Evolutionary conservation across 2,329 filamentous ascomycete species (phyloP), one percentile per base, ranked within the genome.

Genomic region (Neopestalotiopsis sp.): DNA sequence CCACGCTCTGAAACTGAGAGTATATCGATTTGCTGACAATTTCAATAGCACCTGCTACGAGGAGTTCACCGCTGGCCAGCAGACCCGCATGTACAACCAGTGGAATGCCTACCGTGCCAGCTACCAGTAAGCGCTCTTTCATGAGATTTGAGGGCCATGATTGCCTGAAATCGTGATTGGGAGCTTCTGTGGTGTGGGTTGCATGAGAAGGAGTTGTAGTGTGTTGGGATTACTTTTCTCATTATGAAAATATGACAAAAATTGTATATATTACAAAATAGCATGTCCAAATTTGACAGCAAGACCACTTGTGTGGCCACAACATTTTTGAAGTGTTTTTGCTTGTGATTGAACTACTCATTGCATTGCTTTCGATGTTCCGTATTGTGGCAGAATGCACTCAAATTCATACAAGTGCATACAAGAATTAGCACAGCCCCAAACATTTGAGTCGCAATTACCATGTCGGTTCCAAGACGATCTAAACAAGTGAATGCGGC

Each of bases 51-150:
- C 74, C 69, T 86, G 84, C 78, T 84, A 83, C 75, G 76, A 79
- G 53, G 79, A 83, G 74, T 86, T 86, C 76, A 83, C 82, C 5
- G 53, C 78, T 17, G 81, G 81, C 10, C 84, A 86, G 75, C 71
- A 75, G 58, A 76, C 75, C 38, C 81, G 82, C 68, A 83, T 84
- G 75, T 76, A 78, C 73, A 80, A 77, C 70, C 76, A 77, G 70
- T 84, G 78, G 79, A 72, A 74, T 62, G 68, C 73, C 34, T 84
- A 81, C 77, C 81, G 82, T 45, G 74, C 73, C 30, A 57, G 28
- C 28, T 66, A 66, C 64, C 62, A 65, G 62, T 65, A 63, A 63
- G 9, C 12, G 61, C 13, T n/a, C 28, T 59, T 7, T 7, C n/a
- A 24, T 3, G 2, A 38, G 6, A 10, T 38, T 9, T 38, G 5